Evolutionary conservation across 2,329 filamentous ascomycete genomes (phyloP).

Genomic region (Fusarium mangiferae): DNA sequence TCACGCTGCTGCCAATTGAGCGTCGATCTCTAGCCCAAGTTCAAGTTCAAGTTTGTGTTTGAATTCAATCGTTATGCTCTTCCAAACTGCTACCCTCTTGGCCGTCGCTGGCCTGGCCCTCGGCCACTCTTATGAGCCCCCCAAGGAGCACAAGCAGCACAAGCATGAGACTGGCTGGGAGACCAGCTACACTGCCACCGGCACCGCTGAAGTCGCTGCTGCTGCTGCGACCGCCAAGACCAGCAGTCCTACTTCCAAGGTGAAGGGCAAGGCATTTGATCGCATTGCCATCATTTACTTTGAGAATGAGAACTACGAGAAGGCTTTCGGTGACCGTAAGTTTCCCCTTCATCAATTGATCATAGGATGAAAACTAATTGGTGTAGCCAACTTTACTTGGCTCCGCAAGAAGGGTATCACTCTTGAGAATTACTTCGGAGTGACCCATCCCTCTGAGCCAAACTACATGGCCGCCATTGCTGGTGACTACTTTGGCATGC

Average conservation of each 20-base stretch:
- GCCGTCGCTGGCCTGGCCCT: constrained; percentile 43
- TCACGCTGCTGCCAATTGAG: neutral
- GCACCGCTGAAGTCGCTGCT: constrained; percentile 60
- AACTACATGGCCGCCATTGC: constrained; percentile 72
- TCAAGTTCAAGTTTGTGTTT: neutral
- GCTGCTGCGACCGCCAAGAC: constrained; percentile 71
- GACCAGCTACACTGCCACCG: constrained; percentile 62
- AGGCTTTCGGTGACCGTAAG: constrained; percentile 70
- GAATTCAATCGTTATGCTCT: constrained; percentile 20
- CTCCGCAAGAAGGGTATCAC: constrained; percentile 46
- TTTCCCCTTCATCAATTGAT: neutral
- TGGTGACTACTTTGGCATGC: constrained; percentile 72
- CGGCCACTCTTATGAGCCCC: constrained; percentile 27
- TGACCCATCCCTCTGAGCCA: constrained; percentile 75
- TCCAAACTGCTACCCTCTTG: constrained; percentile 37
- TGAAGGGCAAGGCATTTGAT: constrained; percentile 78
- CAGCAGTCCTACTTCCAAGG: constrained; percentile 67
- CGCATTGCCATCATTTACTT: constrained; percentile 80
- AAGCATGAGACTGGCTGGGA: constrained; percentile 45
- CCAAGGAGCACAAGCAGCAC: neutral
- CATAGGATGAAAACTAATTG: neutral
- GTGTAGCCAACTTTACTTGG: constrained; percentile 42
- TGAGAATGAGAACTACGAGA: constrained; percentile 78
- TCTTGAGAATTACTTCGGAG: constrained; percentile 54
- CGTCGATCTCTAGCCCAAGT: neutral